phyloP scores from a whole-genome alignment of 2,329 filamentous ascomycete genomes.

The Xylariaceae sp. region DNA sequence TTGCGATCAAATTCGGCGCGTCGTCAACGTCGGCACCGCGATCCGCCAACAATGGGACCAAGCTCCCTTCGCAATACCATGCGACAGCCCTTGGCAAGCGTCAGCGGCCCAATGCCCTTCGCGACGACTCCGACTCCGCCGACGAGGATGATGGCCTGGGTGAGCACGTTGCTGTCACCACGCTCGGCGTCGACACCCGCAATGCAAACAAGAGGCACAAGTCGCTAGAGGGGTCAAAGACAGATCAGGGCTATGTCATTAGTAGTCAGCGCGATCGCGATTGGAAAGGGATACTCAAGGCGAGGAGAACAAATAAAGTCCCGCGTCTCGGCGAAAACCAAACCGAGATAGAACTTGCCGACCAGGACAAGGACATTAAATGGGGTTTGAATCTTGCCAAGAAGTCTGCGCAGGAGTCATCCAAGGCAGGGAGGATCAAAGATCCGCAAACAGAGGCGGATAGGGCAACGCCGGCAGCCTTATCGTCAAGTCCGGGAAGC shows the following conservation, averaged over 20 bases:
- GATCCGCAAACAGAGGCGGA: not conserved
- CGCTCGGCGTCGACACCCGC: conserved; percentile 27
- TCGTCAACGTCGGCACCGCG: conserved; percentile 26
- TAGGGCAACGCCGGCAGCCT: not conserved
- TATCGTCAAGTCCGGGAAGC: conserved; percentile 9
- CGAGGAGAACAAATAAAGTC: conserved; percentile 16
- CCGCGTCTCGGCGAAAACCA: conserved; percentile 1
- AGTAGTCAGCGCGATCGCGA: conserved; percentile 30
- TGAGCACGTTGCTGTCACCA: conserved; percentile 31
- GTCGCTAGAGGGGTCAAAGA: conserved; percentile 11
- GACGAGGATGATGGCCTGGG: conserved; percentile 30
- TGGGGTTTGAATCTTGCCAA: conserved; percentile 35
- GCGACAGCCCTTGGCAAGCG: conserved; percentile 46
- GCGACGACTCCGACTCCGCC: conserved; percentile 41
- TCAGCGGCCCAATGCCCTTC: conserved; percentile 39
- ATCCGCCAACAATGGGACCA: conserved; percentile 23
- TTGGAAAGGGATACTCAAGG: conserved; percentile 31
- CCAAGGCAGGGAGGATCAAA: conserved; percentile 14
- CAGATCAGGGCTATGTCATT: conserved; percentile 23
- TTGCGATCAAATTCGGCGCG: conserved; percentile 47
- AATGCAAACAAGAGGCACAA: conserved; percentile 17
- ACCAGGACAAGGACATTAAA: conserved; percentile 34
- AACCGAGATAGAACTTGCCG: conserved; percentile 25
- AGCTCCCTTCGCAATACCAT: conserved; percentile 30
- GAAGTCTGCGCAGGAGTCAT: conserved; percentile 16